Percentiles rank a stretch among this genome's conserved stretches.
phyloP scores from a whole-genome alignment of 225 moss, liverwort and hornwort genomes.

The Pseudisothecium myosuroides region DNA sequence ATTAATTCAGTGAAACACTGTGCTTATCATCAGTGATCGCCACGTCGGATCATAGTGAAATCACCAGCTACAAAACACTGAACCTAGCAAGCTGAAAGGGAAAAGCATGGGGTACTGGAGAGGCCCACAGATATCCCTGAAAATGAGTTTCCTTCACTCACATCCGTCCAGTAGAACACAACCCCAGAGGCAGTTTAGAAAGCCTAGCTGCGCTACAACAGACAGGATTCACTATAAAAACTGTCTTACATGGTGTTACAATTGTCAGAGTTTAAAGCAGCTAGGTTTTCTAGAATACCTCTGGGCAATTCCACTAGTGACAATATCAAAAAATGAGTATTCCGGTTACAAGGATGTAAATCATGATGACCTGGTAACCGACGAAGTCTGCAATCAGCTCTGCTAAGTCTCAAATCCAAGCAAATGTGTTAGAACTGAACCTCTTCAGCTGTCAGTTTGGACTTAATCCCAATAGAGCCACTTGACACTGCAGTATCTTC shows the following conservation, averaged over 20 bases:
- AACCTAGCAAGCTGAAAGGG: background rate
- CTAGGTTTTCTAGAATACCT: background rate
- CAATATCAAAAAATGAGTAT: background rate
- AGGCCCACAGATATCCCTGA: background rate
- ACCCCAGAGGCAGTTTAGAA: background rate
- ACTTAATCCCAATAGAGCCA: slow-evolving; percentile 39
- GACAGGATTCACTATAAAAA: background rate
- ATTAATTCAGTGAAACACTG: background rate
- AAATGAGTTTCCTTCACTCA: background rate
- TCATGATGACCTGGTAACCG: background rate
- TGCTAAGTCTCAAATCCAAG: background rate
- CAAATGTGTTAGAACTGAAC: slow-evolving; percentile 3
- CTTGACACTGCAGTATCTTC: slow-evolving; percentile 14
- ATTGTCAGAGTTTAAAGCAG: background rate
- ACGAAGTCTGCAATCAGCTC: background rate
- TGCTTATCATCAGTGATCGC: background rate
- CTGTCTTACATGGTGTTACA: background rate
- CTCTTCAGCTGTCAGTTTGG: slow-evolving; percentile 64
- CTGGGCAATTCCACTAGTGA: background rate
- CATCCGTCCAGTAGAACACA: background rate
- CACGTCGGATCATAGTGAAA: background rate
- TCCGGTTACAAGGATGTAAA: background rate
- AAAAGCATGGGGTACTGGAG: background rate
- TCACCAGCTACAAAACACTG: background rate
- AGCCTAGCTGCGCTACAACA: background rate